phyloP scores from a whole-genome alignment of 306 rosid species.

The Pyrus bretschneideri region DNA sequence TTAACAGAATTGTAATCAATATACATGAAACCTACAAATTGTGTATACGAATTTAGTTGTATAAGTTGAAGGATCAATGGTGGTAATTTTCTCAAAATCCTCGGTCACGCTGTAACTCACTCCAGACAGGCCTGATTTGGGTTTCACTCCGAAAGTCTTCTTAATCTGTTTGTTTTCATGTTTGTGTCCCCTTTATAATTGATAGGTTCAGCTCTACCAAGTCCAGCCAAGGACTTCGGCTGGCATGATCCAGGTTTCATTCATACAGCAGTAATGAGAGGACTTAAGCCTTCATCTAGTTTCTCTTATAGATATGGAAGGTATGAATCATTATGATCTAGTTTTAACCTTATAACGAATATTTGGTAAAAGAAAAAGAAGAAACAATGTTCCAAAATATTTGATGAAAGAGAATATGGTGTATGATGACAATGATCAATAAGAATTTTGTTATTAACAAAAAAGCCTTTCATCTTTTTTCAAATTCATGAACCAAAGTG shows the following conservation, averaged over 20 bases:
- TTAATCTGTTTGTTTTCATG: not conserved
- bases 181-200: not conserved
- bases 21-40: too few relatives aligned
- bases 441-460: not conserved
- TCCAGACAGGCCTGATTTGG: not conserved
- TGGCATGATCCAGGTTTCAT: constrained; percentile 98
- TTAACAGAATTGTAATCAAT: too few relatives aligned
- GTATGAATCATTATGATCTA: constrained; percentile 22
- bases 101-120: too few relatives aligned
- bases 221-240: constrained; percentile 92
- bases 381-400: not conserved
- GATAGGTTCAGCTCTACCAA: constrained; percentile 36
- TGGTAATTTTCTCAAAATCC: too few relatives aligned
- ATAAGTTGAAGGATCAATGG: too few relatives aligned
- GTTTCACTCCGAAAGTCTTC: not conserved
- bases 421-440: not conserved
- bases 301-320: constrained; percentile 76
- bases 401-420: not conserved
- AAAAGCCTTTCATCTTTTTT: not conserved
- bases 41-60: too few relatives aligned
- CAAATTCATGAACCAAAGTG: not conserved
- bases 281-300: constrained; percentile 55
- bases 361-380: not conserved
- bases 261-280: constrained; percentile 79
- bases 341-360: too few relatives aligned